Percentiles rank a stretch among this genome's conserved stretches.
Evolutionary conservation across 2,329 filamentous ascomycete species (phyloP).

Genomic region (Arthrobotrys sphaeroides): DNA sequence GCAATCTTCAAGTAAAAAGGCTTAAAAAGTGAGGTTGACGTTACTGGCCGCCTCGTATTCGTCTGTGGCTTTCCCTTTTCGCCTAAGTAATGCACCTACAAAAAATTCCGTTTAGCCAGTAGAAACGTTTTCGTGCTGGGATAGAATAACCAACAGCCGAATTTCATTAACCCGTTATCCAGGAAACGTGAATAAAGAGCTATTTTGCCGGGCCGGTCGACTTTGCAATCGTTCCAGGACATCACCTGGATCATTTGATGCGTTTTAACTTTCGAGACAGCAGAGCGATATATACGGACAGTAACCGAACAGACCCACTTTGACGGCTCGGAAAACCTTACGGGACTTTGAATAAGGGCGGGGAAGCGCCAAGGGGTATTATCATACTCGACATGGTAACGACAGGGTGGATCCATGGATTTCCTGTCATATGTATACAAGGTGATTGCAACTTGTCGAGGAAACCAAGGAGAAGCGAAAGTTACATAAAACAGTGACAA

Average conservation of each 20-base stretch:
- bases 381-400: too few relatives aligned
- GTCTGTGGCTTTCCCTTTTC: slow-evolving; percentile 9
- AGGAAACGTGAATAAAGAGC: not conserved
- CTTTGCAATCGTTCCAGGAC: not conserved
- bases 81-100: slow-evolving; percentile 2
- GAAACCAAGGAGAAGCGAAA: not conserved
- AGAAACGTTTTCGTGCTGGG: not conserved
- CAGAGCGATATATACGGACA: not conserved
- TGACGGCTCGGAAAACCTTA: too few relatives aligned
- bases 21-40: not conserved
- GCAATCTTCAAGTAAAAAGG: too few relatives aligned
- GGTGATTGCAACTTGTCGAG: too few relatives aligned
- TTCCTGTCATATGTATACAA: too few relatives aligned
- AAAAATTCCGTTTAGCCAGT: slow-evolving; percentile 44
- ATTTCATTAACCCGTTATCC: not conserved
- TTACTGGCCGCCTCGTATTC: slow-evolving; percentile 29
- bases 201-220: not conserved
- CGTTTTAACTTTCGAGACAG: not conserved
- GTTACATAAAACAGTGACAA: not conserved
- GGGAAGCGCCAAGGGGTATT: too few relatives aligned
- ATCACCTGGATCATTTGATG: not conserved
- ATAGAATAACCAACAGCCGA: slow-evolving; percentile 16
- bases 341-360: too few relatives aligned
- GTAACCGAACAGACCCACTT: too few relatives aligned
- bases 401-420: too few relatives aligned